Evolutionary conservation across 1,284 basidiomycete genomes (phyloP), one percentile per base, ranked within the genome.

Genomic region (Ganoderma meredithae): DNA sequence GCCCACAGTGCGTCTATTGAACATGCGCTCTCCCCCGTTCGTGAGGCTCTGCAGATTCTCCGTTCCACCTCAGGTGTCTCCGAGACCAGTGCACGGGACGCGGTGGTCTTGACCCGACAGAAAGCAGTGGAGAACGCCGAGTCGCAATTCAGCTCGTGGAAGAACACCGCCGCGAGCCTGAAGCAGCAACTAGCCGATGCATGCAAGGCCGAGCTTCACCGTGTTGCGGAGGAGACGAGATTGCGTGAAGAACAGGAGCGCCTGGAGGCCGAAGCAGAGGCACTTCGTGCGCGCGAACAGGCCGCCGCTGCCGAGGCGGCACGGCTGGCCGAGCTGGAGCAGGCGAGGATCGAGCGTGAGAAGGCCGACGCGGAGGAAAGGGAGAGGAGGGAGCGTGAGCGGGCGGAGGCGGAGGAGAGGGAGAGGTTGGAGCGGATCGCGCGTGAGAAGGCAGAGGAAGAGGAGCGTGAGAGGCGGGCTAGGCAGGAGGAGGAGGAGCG

Each of bases 21-120:
- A n/a, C 81, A 81, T 27, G 85, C 84, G 0, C 79, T 91, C 47
- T 83, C 86, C 25, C 79, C 83, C 3, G 81, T 88, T 53, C 87
- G 85, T 31, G 84, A 86, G 55, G 77, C 85, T 6, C 78, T 91
- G 25, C 81, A 82, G 25, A 78, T 77, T 33, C 87, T 93, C 81
- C 85, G 89, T 22, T 73, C 79, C 53, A 69, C 77, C 17, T 81
- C 85, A 10, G 79, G 79, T 53, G 75, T 79, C 1, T 76, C 81
- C 39, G 85, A 88, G 63, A 66, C 79, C 17, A 73, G 79, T 43
- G 78, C 82, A 27, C 81, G 83, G 47, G 83, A 87, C 61, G 74
- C 75, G n/a, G 67, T 91, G 1, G 81, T 85, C 66, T 77, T 80
- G 22, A 73, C 85, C 10, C 84, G 90, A 52, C 79, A 79, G 58